Evolutionary conservation across 2,329 filamentous ascomycete species (phyloP), one percentile per base, ranked within the genome.

Genomic region (Diaporthe citrichinensis): DNA sequence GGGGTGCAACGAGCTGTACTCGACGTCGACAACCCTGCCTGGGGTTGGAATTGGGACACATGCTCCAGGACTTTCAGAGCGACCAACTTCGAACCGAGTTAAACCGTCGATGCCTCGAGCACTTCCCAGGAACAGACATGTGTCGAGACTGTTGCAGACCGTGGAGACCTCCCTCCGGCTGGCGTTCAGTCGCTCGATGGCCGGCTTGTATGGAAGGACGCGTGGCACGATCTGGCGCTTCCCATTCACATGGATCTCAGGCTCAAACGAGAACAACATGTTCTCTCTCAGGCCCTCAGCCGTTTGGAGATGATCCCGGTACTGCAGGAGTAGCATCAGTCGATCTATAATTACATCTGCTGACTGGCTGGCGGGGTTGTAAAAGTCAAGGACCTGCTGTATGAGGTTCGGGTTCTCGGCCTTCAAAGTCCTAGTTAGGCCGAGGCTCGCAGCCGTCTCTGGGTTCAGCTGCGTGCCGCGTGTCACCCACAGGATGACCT

Each of bases 161-260:
- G 76, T 79, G 0, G 81, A 77, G 12, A 87, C 81, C 1, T 84
- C 74, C 9, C 85, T 81, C 10, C 85, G 83, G 2, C 81, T 71
- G 1, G 85, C 81, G 68, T 87, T 87, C 65, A 83, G 78, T 0
- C 84, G 80, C 53, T 85, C 80, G 72, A 86, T 87, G 8, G 79
- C 83, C 1, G 80, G 74, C 55, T 82, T 81, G 78, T 84, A 85
- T 0, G 86, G 84, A 2, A 86, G 25, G 4, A 87, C 79, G 0
- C 86, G 84, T 0, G 86, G 84, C 3, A 87, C 80, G 0, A 85
- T 76, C 0, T 82, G 81, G 6, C 61, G 77, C 1, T 83, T 83
- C 2, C 79, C 73, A 51, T 85, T 79, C 2, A 86, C 78, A 55
- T 86, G 81, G 3, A 87, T 79, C 79, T 87, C 86, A 0, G 80